A percentile compares a stretch with the other conserved stretches of the same genome.
phyloP scores from a whole-genome alignment of 1,284 basidiomycete genomes.

The Rhizoctonia solani region DNA sequence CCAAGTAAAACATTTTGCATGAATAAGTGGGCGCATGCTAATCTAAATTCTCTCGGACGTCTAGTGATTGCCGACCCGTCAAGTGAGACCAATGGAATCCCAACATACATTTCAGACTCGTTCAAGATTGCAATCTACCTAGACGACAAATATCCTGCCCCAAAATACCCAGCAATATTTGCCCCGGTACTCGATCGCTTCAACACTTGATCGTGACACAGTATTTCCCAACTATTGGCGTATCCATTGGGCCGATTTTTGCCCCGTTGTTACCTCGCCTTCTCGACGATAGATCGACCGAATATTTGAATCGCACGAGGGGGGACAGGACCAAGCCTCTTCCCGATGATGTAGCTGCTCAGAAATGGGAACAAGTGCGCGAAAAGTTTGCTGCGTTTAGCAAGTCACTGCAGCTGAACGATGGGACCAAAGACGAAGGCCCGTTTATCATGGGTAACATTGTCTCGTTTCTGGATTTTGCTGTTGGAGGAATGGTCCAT shows the following conservation, averaged over 20 bases:
- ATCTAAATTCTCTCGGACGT: neutral
- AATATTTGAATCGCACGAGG: constrained; percentile 23
- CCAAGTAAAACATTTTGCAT: constrained; percentile 41
- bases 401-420: neutral
- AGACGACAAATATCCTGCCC: too few relatives aligned
- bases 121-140: constrained; percentile 36
- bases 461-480: constrained; percentile 10
- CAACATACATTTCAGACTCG: constrained; percentile 34
- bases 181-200: constrained; percentile 27
- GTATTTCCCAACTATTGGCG: neutral
- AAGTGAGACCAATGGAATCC: constrained; percentile 17
- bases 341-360: neutral
- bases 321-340: neutral
- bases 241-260: constrained; percentile 6
- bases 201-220: constrained; percentile 31
- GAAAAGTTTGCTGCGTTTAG: constrained; percentile 5
- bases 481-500: neutral
- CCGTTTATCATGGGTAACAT: constrained; percentile 16
- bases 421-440: neutral
- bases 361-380: constrained; percentile 7
- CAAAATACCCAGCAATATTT: constrained; percentile 19
- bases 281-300: constrained; percentile 35
- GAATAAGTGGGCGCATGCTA: constrained; percentile 36
- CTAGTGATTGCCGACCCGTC: constrained; percentile 33
- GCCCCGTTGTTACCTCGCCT: neutral